Conservation (phyloP, 495 filamentous ascomycete species). For the Aspergillus saccharolyticus region DNA sequence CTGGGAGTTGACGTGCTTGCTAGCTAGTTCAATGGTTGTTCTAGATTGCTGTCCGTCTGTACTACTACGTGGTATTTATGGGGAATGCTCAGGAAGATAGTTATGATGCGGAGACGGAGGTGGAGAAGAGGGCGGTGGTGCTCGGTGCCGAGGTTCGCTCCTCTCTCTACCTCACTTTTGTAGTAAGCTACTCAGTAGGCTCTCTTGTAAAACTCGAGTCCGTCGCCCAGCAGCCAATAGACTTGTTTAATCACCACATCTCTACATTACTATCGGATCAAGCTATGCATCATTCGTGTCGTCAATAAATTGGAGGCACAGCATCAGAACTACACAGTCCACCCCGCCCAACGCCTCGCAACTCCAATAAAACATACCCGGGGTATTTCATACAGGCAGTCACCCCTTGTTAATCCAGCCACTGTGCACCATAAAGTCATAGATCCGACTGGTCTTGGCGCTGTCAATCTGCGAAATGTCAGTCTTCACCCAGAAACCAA, state of each 20-base stretch:
- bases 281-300: neutral
- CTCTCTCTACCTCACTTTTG: too few species aligned
- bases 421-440: slow-evolving; percentile 88
- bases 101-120: too few species aligned
- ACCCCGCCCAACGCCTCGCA: neutral
- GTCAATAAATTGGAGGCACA: neutral
- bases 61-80: neutral
- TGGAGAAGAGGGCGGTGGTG: neutral
- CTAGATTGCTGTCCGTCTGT: too few species aligned
- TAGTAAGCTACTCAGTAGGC: too few species aligned
- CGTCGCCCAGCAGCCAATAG: too few species aligned
- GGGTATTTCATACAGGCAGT: slow-evolving; percentile 15
- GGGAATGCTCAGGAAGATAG: neutral
- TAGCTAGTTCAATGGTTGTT: neutral
- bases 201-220: too few species aligned
- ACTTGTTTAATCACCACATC: too few species aligned
- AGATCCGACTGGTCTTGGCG: slow-evolving; percentile 65
- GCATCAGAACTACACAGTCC: neutral
- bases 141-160: slow-evolving; percentile 25
- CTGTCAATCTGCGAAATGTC: slow-evolving; percentile 51
- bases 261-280: neutral
- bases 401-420: slow-evolving; percentile 83
- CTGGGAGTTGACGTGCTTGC: too few species aligned
- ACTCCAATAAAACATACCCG: slow-evolving; percentile 19
- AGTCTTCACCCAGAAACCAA: slow-evolving; percentile 7